A percentile compares a stretch with the other conserved stretches of the same genome.
Conservation (phyloP, 148 eudicot genomes). For the Persicaria maculosa region DNA sequence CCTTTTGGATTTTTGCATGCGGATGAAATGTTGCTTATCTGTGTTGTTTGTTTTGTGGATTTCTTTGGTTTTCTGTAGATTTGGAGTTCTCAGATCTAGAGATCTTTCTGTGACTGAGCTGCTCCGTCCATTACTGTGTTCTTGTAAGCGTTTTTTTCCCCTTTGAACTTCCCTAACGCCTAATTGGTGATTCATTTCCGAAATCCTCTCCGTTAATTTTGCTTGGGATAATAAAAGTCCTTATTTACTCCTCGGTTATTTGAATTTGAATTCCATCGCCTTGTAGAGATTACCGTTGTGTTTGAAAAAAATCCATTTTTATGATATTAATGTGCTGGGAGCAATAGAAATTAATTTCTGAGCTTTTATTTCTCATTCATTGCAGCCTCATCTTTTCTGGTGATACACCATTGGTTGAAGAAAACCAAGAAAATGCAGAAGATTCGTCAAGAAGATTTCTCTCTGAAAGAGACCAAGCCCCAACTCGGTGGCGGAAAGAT, state of each 20-base stretch:
- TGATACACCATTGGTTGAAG: conserved; percentile 2
- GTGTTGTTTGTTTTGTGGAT: not conserved
- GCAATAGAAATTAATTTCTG: not conserved
- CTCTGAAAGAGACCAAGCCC: conserved; percentile 60
- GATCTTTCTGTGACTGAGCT: conserved; percentile 10
- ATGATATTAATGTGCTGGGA: conserved; percentile 11
- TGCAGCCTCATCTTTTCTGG: conserved; percentile 3
- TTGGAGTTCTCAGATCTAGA: conserved; percentile 34
- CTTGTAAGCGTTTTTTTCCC: not conserved
- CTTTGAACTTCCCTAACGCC: conserved; percentile 12
- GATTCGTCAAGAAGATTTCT: conserved; percentile 44
- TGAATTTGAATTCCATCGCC: conserved; percentile 5
- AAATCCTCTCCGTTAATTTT: conserved; percentile 3
- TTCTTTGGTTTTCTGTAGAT: conserved; percentile 27
- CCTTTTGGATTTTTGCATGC: conserved; percentile 6
- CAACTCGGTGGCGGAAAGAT: conserved; percentile 49
- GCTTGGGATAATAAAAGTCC: conserved; percentile 12
- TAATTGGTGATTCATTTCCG: conserved; percentile 6
- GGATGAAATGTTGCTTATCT: not conserved
- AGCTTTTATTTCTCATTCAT: not conserved
- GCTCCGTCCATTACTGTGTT: not conserved
- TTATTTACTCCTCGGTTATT: not conserved
- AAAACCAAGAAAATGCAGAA: conserved; percentile 34
- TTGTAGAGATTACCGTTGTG: conserved; percentile 17
- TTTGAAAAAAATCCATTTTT: conserved; percentile 11